Percentiles rank a stretch among this genome's conserved stretches.
Evolutionary conservation across 176 grass and related monocot species (phyloP).

Genomic region (Aechmea fasciata): DNA sequence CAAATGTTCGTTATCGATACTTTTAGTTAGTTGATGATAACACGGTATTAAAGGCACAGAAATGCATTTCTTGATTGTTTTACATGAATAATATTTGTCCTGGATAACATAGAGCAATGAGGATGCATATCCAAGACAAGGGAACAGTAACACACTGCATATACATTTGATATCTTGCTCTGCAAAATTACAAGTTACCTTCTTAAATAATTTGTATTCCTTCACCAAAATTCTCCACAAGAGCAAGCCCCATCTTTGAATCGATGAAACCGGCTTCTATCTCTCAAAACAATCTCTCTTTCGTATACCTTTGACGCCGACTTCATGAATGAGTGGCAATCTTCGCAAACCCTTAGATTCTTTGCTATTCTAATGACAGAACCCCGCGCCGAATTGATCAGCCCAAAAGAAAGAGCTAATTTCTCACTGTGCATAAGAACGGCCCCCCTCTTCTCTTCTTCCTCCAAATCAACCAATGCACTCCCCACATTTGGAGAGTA

Average conservation of each 20-base stretch:
- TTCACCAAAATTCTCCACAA: conserved; percentile 36
- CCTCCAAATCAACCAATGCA: conserved; percentile 31
- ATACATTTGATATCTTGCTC: not conserved
- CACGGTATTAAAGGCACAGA: too few species aligned
- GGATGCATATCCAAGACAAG: too few species aligned
- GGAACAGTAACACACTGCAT: not conserved
- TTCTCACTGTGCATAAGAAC: conserved; percentile 37
- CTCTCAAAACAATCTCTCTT: conserved; percentile 31
- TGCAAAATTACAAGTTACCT: not conserved
- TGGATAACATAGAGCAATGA: too few species aligned
- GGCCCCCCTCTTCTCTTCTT: conserved; percentile 33
- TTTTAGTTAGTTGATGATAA: too few species aligned
- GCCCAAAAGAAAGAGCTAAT: conserved; percentile 27
- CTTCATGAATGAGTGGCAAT: conserved; percentile 35
- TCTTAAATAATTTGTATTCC: not conserved
- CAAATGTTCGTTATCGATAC: too few species aligned
- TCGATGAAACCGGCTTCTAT: conserved; percentile 34
- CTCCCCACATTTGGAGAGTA: conserved; percentile 20
- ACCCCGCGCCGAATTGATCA: conserved; percentile 24
- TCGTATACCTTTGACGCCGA: conserved; percentile 25
- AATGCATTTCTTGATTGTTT: too few species aligned
- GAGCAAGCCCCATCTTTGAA: conserved; percentile 28
- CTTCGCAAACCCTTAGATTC: conserved; percentile 31
- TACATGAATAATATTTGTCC: too few species aligned
- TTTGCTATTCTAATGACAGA: conserved; percentile 31